Evolutionary conservation across 768 basidiomycete species (phyloP).

Genomic region (Gymnopilus junonius): DNA sequence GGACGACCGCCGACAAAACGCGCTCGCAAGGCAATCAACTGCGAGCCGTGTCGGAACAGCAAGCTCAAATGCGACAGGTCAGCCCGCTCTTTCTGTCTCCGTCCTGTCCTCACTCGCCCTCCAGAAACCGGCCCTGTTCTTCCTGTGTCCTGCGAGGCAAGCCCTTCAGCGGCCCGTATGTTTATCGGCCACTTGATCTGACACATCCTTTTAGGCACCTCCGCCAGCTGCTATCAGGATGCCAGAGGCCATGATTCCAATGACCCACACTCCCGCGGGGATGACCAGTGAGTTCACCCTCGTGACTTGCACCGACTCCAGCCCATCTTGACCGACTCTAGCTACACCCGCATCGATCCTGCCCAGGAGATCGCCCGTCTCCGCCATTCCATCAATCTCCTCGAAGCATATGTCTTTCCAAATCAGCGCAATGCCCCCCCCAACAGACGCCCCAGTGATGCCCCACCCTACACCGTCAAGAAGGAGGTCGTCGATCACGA

Average conservation of each 20-base stretch:
- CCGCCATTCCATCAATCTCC: constrained; percentile 67
- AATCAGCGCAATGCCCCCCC: constrained; percentile 39
- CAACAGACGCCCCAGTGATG: constrained; percentile 42
- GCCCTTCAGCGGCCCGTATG: constrained; percentile 27
- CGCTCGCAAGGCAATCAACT: constrained; percentile 87
- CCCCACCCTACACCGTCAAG: constrained; percentile 45
- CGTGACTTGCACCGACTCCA: constrained; percentile 18
- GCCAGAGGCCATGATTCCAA: constrained; percentile 63
- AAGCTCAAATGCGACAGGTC: constrained; percentile 91
- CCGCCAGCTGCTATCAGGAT: constrained; percentile 81
- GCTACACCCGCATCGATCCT: constrained; percentile 59
- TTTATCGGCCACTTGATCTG: constrained; percentile 28
- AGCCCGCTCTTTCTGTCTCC: constrained; percentile 13
- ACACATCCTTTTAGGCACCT: constrained; percentile 59
- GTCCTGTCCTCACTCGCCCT: constrained; percentile 16
- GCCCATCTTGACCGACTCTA: constrained; percentile 21
- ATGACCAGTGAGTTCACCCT: constrained; percentile 57
- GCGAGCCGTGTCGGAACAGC: constrained; percentile 85
- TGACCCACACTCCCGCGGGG: constrained; percentile 56
- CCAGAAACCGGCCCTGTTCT: constrained; percentile 86
- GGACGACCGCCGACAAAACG: constrained; percentile 77
- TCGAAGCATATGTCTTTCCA: constrained; percentile 64
- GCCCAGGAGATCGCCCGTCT: constrained; percentile 69
- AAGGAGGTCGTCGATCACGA: constrained; percentile 57
- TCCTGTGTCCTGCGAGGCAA: constrained; percentile 83